Evolutionary conservation across 1,284 basidiomycete species (phyloP).

Genomic region (Cryptococcus hybrid): DNA sequence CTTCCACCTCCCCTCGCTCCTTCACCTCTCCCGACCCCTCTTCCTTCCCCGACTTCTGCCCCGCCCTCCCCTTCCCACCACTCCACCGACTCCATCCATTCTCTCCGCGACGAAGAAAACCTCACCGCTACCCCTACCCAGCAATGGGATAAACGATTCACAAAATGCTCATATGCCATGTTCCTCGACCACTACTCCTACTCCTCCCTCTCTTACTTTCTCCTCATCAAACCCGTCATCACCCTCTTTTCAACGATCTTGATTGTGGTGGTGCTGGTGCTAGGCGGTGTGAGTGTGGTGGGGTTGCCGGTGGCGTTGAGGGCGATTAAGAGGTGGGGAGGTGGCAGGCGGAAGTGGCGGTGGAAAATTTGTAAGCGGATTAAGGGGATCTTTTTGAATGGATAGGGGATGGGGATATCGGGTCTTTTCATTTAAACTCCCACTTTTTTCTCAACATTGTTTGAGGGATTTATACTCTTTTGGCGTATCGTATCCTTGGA

Average conservation of each 20-base stretch:
- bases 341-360: constrained; percentile 45
- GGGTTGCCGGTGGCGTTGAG: constrained; percentile 41
- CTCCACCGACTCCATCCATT: background rate
- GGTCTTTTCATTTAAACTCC: too few relatives aligned
- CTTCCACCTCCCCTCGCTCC: constrained; percentile 40
- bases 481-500: too few relatives aligned
- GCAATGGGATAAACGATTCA: constrained; percentile 42
- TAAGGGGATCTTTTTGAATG: background rate
- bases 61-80: background rate
- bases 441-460: too few relatives aligned
- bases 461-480: too few relatives aligned
- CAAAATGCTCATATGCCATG: constrained; percentile 47
- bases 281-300: constrained; percentile 30
- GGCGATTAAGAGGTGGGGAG: constrained; percentile 30
- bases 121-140: background rate
- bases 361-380: constrained; percentile 35
- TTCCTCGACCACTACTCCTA: constrained; percentile 48
- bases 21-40: constrained; percentile 25
- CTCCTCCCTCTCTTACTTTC: constrained; percentile 45
- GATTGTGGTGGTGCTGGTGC: constrained; percentile 34
- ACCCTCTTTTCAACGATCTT: constrained; percentile 24
- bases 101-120: constrained; percentile 1
- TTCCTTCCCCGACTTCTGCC: background rate
- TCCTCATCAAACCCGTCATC: constrained; percentile 47
- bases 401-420: too few relatives aligned